A percentile compares a stretch with the other conserved stretches of the same genome.
Conservation (phyloP, 176 grass and related monocot species). For the Paspalum vaginatum region DNA sequence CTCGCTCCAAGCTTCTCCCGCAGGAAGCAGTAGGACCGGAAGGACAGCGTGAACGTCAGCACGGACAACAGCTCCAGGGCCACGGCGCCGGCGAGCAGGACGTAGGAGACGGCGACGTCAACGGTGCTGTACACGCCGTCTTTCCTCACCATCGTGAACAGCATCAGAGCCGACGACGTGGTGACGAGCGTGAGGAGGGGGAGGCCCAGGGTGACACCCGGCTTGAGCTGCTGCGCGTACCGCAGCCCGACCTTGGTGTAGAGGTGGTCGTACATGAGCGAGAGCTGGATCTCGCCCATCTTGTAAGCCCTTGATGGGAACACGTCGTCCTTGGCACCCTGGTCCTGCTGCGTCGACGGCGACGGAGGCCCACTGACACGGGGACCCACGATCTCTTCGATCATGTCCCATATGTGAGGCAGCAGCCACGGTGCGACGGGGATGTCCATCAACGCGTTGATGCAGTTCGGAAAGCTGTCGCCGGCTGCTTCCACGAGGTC, state of each 20-base stretch:
- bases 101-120: conserved; percentile 48
- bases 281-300: conserved; percentile 55
- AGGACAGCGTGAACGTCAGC: conserved; percentile 32
- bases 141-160: not conserved
- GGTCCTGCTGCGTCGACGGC: too few relatives aligned
- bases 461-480: conserved; percentile 1
- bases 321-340: not conserved
- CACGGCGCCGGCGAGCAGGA: conserved; percentile 42
- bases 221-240: not conserved
- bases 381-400: not conserved
- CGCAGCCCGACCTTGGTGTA: conserved; percentile 44
- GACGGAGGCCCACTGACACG: too few relatives aligned
- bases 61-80: conserved; percentile 39
- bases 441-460: conserved; percentile 20
- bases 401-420: not conserved
- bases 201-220: not conserved
- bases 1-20: not conserved
- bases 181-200: conserved; percentile 17
- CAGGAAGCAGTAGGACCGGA: conserved; percentile 30
- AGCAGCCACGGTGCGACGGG: not conserved
- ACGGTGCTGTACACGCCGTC: not conserved
- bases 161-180: not conserved
- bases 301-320: conserved; percentile 24
- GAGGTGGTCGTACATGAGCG: conserved; percentile 44
- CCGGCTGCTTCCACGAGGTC: conserved; percentile 14